Percentiles rank a stretch among this genome's conserved stretches.
Conservation (phyloP, 352 stramenopile genomes). For the Hyaloperonospora brassicae region DNA sequence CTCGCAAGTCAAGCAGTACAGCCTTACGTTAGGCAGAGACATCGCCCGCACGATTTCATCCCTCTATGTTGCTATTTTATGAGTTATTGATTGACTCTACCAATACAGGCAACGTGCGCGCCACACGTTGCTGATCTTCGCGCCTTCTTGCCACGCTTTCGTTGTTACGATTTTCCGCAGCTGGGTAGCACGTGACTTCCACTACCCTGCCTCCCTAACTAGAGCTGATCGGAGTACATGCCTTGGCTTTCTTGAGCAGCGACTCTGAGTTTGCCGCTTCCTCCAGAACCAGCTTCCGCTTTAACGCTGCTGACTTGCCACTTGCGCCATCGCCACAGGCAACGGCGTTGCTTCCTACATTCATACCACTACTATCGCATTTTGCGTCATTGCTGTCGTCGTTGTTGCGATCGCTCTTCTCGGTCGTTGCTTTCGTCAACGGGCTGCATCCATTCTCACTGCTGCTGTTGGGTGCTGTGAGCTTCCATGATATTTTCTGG, state of each 20-base stretch:
- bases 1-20: too few species aligned
- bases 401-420: conserved; percentile 4
- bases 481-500: conserved; percentile 69
- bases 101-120: conserved; percentile 20
- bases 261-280: conserved; percentile 41
- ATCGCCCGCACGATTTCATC: conserved; percentile 21
- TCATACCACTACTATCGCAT: conserved; percentile 29
- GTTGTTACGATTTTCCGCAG: conserved; percentile 20
- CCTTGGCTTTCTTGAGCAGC: conserved; percentile 67
- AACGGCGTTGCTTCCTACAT: conserved; percentile 15
- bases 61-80: conserved; percentile 32
- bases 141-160: conserved; percentile 2
- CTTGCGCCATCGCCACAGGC: conserved; percentile 10
- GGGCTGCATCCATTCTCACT: conserved; percentile 11
- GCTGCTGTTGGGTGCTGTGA: conserved; percentile 14
- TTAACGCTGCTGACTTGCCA: conserved; percentile 21
- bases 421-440: conserved; percentile 4
- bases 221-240: conserved; percentile 62
- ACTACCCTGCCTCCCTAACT: conserved; percentile 26
- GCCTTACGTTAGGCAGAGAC: background rate
- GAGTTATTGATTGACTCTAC: conserved; percentile 30
- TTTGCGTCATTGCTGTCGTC: conserved; percentile 10
- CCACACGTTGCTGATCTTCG: conserved; percentile 14
- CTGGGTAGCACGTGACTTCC: conserved; percentile 18
- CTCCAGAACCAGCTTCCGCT: conserved; percentile 60